Base-by-base conservation (phyloP, 768 basidiomycete genomes). In the Boletus eberwhitei region DNA sequence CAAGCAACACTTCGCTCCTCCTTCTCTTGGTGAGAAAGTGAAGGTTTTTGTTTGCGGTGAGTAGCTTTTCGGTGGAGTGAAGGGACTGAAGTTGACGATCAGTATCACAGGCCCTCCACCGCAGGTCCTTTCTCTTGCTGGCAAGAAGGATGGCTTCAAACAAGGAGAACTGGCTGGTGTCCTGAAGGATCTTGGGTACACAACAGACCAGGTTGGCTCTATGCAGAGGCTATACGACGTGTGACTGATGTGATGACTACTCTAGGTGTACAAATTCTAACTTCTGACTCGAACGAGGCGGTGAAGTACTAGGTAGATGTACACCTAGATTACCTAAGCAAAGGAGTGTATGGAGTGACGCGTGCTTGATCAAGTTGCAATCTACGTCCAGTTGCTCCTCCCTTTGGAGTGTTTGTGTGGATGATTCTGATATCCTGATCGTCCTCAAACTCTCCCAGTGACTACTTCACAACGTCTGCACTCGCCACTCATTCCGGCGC, bases 31-130 rank as follows among this genome's bases (percentile, higher is more conserved):
- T 8, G 84, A 90, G 53, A 95, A 93, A 74, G 79, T 92, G 63
- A 95, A 94, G 76, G 73, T 95, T 53, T 90, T 94, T 68, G 73
- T 98, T 22, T 98, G 95, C 66, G 95, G 93, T 85, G 73, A 61
- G 84, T 69, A 14, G 17, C 34, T 8, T n/a, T 38, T 3, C 43
- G 24, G 2, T 17, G 5, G 3, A 13, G 5, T 12, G 24, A 34
- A 35, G 48, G 9, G 32, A 19, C n/a, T 32, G 22, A 29, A 22
- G 19, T n/a, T 49, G 54, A 59, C 54, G 43, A 22, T 14, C 19
- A 22, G 16, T 19, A 16, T 16, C 29, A 43, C 58, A 58, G 88
- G 91, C 8, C 92, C 92, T 13, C 96, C 94, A 13, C 82, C 81
- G 5, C 94, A 97, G 70, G 88, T 98, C n/a, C 79, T 79, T n/a